Base-by-base conservation (phyloP, 129 eudicot genomes). In the Saussurea involucrata region DNA sequence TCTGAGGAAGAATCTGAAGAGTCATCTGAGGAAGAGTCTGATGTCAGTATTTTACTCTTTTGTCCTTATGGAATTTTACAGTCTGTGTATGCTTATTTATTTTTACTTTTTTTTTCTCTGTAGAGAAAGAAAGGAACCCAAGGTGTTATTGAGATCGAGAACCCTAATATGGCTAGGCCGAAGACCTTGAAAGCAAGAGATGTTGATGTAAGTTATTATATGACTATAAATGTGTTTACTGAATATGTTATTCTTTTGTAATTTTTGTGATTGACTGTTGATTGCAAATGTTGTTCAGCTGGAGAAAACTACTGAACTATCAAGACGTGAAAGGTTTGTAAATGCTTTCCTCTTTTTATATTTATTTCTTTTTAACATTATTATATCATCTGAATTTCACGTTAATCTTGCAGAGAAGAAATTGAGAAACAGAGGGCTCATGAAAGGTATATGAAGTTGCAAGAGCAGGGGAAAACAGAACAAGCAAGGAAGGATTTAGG, bases 401-500 rank as follows among this genome's bases (percentile, higher is more conserved):
- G 22, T 21, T 70, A 15, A 24, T 40, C 12, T 32, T 37, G 65
- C 85, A 94, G 98, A 72, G 98, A 95, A 83, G 98, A 91, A 83
- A 81, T 95, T 77, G 99, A 95, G 75, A 92, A 82, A 73, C 99
- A 95, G 87, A 83, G 81, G 82, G 91, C 99, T 74, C 99, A 92
- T 78, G 99, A 92, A 81, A 95, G 97, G 86, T 95, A 92, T 64
- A 95, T 95, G 99, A 95, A 81, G 85, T 72, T 95, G 81, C 99
- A 95, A 76, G 99, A 95, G 70, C 99, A 89, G 81, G 99, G 99
- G 71, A 92, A 95, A 85, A 95, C 99, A 22, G 97, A 95, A 13
- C 97, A 95, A 86, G 92, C 99, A 57, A 95, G 66, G 87, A 95
- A 95, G 82, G 99, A 95, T 83, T 84, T 95, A 82, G 99, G 99